These are phyloP conservation scores for Gynochthodes officinalis DNA, from an alignment of 257 asterid genomes.

Conservation along the genomic window DNA sequence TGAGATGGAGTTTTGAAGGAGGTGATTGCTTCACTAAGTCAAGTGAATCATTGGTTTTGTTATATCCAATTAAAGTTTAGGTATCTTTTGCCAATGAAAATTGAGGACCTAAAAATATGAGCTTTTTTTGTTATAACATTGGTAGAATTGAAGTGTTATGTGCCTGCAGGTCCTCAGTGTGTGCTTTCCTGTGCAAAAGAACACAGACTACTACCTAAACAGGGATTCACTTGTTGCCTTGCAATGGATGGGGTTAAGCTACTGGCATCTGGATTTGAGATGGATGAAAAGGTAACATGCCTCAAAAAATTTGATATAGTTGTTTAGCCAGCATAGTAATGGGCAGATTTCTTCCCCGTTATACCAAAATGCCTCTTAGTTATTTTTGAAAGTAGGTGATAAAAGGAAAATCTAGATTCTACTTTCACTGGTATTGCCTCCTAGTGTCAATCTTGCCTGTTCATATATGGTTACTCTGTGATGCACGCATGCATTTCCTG, in stretches of 20 bases:
- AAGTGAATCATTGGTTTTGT: neutral
- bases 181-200: constrained; percentile 91
- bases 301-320: neutral
- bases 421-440: neutral
- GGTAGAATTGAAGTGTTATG: neutral
- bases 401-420: neutral
- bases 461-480: neutral
- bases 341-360: neutral
- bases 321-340: neutral
- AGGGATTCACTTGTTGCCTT: constrained; percentile 93
- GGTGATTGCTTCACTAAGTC: neutral
- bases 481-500: neutral
- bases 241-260: constrained; percentile 93
- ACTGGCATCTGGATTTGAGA: constrained; percentile 84
- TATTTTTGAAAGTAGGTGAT: neutral
- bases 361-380: neutral
- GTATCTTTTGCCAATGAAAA: neutral
- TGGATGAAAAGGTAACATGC: constrained; percentile 62
- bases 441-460: neutral
- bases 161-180: constrained; percentile 82
- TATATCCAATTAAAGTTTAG: neutral
- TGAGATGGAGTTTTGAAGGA: neutral
- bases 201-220: constrained; percentile 70
- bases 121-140: too few relatives aligned
- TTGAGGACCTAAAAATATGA: too few relatives aligned